phyloP scores from a whole-genome alignment of 768 basidiomycete species.

The Leccinellum rugosiceps region DNA sequence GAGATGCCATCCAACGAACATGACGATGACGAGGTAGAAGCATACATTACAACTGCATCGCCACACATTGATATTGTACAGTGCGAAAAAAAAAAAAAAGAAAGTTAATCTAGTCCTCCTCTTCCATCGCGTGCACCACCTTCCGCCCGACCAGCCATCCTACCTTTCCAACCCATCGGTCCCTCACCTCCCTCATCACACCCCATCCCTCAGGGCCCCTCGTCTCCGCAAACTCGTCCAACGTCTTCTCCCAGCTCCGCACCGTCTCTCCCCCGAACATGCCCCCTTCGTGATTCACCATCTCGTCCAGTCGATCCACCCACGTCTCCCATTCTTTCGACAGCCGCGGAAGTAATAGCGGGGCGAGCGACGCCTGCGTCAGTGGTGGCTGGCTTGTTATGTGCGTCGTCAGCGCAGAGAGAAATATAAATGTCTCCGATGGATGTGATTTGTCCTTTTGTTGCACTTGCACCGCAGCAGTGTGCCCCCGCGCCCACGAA shows the following conservation, averaged over 20 bases:
- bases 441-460: conserved; percentile 70
- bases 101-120: conserved; percentile 17
- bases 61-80: conserved; percentile 7
- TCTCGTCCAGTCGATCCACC: conserved; percentile 64
- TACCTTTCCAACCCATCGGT: conserved; percentile 69
- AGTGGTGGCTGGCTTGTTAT: conserved; percentile 66
- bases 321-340: conserved; percentile 76
- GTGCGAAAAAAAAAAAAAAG: not conserved
- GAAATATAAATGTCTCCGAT: conserved; percentile 68
- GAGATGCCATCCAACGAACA: conserved; percentile 21
- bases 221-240: conserved; percentile 63
- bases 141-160: conserved; percentile 71
- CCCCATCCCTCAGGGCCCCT: conserved; percentile 42
- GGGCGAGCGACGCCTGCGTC: conserved; percentile 54
- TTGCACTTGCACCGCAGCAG: conserved; percentile 44
- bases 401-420: conserved; percentile 66
- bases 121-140: conserved; percentile 31
- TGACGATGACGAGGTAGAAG: conserved; percentile 32
- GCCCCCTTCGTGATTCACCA: conserved; percentile 68
- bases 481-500: conserved; percentile 37
- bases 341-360: conserved; percentile 60
- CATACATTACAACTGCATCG: conserved; percentile 1
- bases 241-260: conserved; percentile 59
- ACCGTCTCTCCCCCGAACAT: conserved; percentile 80
- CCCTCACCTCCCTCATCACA: conserved; percentile 45